phyloP scores from a whole-genome alignment of 2,329 filamentous ascomycete genomes.

The Aspergillus novoparasiticus region DNA sequence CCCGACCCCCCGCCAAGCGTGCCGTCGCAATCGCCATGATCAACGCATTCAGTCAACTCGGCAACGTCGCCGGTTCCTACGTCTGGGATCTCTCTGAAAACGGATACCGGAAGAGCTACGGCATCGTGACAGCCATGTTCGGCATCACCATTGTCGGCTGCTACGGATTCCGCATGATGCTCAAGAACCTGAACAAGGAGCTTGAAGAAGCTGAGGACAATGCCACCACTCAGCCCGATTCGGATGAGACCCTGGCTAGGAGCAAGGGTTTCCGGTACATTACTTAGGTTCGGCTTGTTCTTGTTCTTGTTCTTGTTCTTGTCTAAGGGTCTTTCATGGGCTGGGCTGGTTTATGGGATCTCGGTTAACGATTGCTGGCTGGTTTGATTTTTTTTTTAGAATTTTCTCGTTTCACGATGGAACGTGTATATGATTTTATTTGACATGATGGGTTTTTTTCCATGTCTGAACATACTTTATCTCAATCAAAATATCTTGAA shows the following conservation, averaged over 20 bases:
- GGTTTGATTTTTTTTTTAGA: background rate
- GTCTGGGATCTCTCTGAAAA: constrained; percentile 63
- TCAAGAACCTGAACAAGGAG: constrained; percentile 62
- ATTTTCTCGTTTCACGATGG: background rate
- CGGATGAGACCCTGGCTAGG: background rate
- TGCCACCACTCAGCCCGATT: background rate
- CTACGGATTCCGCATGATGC: background rate
- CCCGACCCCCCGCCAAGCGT: constrained; percentile 74
- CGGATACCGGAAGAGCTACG: constrained; percentile 66
- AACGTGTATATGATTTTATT: background rate
- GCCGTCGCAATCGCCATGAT: constrained; percentile 73
- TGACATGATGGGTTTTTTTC: background rate
- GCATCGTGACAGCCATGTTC: constrained; percentile 64
- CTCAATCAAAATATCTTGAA: background rate
- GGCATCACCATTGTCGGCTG: constrained; percentile 61
- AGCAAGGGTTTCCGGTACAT: background rate
- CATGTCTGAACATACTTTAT: background rate
- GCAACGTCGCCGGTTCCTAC: constrained; percentile 65
- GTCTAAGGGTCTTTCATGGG: background rate
- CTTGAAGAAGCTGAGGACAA: constrained; percentile 50
- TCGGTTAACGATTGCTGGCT: background rate
- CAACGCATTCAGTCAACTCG: constrained; percentile 55
- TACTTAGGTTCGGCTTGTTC: background rate
- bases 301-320: background rate
- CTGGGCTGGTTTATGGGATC: background rate